These are phyloP conservation scores for Thraustotheca clavata DNA, from an alignment of 352 stramenopile genomes.

Conservation along the genomic window DNA sequence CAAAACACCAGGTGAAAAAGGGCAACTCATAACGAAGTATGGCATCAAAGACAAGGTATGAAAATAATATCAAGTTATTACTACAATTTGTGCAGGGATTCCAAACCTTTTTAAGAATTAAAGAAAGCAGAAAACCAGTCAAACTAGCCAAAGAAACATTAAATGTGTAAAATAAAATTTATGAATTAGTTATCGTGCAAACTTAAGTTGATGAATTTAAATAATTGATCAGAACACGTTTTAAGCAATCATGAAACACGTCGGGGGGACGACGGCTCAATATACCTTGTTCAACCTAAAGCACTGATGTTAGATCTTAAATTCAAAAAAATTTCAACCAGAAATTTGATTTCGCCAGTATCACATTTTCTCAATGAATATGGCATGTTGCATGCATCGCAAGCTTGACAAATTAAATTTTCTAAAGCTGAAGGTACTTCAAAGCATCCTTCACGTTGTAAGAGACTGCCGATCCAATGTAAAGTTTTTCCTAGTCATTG, in stretches of 20 bases:
- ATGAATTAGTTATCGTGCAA: not conserved
- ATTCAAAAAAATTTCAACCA: too few species aligned
- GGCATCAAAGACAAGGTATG: conserved; percentile 6
- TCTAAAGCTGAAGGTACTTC: conserved; percentile 69
- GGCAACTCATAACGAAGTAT: not conserved
- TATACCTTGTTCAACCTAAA: not conserved
- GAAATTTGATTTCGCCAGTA: not conserved
- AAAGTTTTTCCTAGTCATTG: conserved; percentile 49
- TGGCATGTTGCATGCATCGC: not conserved
- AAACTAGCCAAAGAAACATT: conserved; percentile 2
- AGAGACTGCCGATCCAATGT: conserved; percentile 65
- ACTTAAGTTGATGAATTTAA: not conserved
- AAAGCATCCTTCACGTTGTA: conserved; percentile 79
- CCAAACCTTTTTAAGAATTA: conserved; percentile 7
- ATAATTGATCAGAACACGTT: not conserved
- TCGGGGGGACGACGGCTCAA: not conserved
- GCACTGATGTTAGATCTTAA: too few species aligned
- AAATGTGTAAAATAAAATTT: not conserved
- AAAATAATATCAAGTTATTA: not conserved
- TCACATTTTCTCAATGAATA: not conserved
- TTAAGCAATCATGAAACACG: not conserved
- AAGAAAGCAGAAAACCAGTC: conserved; percentile 6
- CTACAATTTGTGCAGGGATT: not conserved
- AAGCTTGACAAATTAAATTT: not conserved
- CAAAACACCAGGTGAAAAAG: not conserved